Conservation (phyloP, 108 stramenopile species). For the Epipyxis sp. region DNA sequence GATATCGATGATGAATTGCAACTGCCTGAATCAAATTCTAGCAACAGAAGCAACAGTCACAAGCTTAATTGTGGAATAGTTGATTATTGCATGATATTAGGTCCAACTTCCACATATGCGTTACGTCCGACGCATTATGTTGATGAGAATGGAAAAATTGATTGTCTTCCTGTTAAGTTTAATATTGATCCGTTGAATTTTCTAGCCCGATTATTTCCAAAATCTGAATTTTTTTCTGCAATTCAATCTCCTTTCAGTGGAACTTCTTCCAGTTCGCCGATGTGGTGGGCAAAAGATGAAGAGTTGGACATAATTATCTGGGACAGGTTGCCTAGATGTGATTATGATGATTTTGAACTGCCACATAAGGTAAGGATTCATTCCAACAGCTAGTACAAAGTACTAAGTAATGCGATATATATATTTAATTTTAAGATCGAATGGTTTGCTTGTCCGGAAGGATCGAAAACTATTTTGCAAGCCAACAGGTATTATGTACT, state of each 20-base stretch:
- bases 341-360: not conserved
- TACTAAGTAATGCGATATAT: not conserved
- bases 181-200: not conserved
- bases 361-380: constrained; percentile 3
- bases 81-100: constrained; percentile 8
- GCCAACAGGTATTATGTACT: not conserved
- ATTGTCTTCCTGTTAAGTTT: not conserved
- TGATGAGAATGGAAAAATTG: not conserved
- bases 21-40: not conserved
- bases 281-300: too few species aligned
- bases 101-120: not conserved
- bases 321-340: not conserved
- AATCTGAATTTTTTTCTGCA: not conserved
- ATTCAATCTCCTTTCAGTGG: not conserved
- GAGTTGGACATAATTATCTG: not conserved
- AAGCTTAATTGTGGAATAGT: not conserved
- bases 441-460: constrained; percentile 27
- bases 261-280: not conserved
- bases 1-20: not conserved
- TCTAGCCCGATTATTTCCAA: not conserved
- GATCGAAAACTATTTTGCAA: not conserved
- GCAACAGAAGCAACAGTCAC: not conserved
- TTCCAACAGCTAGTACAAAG: not conserved
- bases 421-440: not conserved
- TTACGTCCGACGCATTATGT: not conserved